Base-by-base conservation (phyloP, 495 filamentous ascomycete species). In the Penicillium ochrochloron region DNA sequence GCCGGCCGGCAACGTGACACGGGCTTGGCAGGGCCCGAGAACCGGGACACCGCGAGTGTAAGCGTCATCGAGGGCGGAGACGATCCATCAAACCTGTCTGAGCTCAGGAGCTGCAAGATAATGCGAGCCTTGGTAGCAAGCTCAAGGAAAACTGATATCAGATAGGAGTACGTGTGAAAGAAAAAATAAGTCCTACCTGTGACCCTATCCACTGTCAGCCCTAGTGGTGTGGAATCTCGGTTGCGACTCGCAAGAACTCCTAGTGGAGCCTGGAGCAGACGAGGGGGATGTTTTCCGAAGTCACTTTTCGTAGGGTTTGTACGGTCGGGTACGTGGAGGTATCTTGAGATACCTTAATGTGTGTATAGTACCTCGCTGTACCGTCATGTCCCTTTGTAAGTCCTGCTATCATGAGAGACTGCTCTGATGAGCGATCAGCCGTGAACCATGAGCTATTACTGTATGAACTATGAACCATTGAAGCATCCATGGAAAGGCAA, bases 31-130 rank as follows among this genome's bases (percentile, higher is more conserved):
- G 52, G 65, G 63, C 65, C 66, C 66, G 66, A 33, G 54, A 44
- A 64, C 69, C 64, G 41, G 63, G 66, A 61, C 25, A 15, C 11
- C 27, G 19, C 39, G 31, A 69, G 52, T 69, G 54, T 69, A 66
- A 66, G 46, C 63, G 68, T 70, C 68, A 70, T 70, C 19, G 57
- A 66, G 21, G 23, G 23, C 8, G 33, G 35, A 39, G 35, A 19
- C 21, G 55, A 66, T 46, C 57, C 58, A 57, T 27, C 52, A 50
- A 57, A 56, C 53, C 53, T 52, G 48, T 27, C 48, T 48, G 39
- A 42, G 39, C 44, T 25, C 37, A 58, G 10, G 7, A 56, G 34
- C 53, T 37, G 15, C 15, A 37, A 41, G 19, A 27, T 42, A 21
- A 46, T 15, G 23, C 12, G 51, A 53, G 5, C 55, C 23, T 11